Base-by-base conservation (phyloP, 371 early-diverging fungal genomes). In the Amoeboaphelidium protococcarum region DNA sequence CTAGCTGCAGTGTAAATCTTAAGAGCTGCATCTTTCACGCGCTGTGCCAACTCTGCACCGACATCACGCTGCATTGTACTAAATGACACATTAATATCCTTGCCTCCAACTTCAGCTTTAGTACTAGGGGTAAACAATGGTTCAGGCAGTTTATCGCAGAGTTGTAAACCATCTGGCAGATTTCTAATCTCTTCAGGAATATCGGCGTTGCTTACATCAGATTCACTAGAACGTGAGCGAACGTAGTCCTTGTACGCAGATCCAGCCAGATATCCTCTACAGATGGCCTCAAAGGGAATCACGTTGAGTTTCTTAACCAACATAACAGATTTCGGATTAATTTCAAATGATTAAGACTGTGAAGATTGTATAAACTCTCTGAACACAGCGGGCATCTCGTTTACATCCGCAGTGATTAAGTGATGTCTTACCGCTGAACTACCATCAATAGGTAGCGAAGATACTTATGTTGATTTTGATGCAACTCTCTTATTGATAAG, bases 71-170 rank as follows among this genome's bases (percentile, higher is more conserved):
- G n/a, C n/a, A n/a, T n/a, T n/a, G n/a, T n/a, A n/a, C n/a, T n/a
- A n/a, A n/a, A n/a, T n/a, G n/a, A n/a, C n/a, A n/a, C n/a, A n/a
- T n/a, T n/a, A n/a, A n/a, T n/a, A n/a, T n/a, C n/a, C n/a, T n/a
- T n/a, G n/a, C n/a, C n/a, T n/a, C 96, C 96, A 50, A 83, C 72
- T 46, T 90, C 96, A 41, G 96, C 96, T 67, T 95, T 95, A 40
- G 96, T 95, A 57, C 81, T 80, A 25, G 96, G 96, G 13, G 96
- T 95, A 58, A 87, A 95, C 41, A 95, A 62, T 12, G 88, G 77
- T 48, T 64, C 53, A 0, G 70, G 71, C 31, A 95, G 72, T 54
- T 76, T 76, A 54, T 88, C 66, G 49, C 80, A 80, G 57, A 91
- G 88, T 27, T 69, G 60, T 50, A 95, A 59, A 2, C 79, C 84